Evolutionary conservation across 495 filamentous ascomycete species (phyloP).

Genomic region (Gamarada debralockiae): DNA sequence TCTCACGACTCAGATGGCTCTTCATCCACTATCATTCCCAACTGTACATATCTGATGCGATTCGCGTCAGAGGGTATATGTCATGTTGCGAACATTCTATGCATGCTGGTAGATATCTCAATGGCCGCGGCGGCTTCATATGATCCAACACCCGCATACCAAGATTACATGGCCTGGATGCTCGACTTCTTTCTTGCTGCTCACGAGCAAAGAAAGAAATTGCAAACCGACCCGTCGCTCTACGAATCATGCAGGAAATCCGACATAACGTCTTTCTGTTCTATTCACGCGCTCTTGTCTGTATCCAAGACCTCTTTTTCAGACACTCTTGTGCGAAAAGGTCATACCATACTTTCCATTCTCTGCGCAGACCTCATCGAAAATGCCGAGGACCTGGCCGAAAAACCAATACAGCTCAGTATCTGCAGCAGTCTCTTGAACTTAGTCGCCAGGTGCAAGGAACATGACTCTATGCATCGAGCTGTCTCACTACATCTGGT

Average conservation of each 20-base stretch:
- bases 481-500: constrained; percentile 13
- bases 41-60: constrained; percentile 15
- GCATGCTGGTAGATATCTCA: constrained; percentile 30
- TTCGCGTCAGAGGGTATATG: constrained; percentile 5
- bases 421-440: constrained; percentile 17
- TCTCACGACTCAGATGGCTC: neutral
- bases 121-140: constrained; percentile 10
- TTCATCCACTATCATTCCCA: neutral
- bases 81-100: constrained; percentile 30
- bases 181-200: constrained; percentile 19
- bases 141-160: constrained; percentile 21
- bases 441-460: constrained; percentile 8
- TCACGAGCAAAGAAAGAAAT: constrained; percentile 17
- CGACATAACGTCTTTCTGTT: constrained; percentile 1
- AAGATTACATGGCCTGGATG: constrained; percentile 26
- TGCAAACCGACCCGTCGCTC: constrained; percentile 6
- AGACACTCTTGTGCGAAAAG: constrained; percentile 16
- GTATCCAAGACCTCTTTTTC: constrained; percentile 6
- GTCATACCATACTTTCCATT: constrained; percentile 13
- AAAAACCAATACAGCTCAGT: neutral
- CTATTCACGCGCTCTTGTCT: constrained; percentile 14
- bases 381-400: neutral
- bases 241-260: neutral
- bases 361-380: constrained; percentile 12
- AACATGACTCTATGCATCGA: constrained; percentile 16